A percentile compares a stretch with the other conserved stretches of the same genome.
Conservation (phyloP, 306 rosid species). For the Pterocarpus macrocarpus region DNA sequence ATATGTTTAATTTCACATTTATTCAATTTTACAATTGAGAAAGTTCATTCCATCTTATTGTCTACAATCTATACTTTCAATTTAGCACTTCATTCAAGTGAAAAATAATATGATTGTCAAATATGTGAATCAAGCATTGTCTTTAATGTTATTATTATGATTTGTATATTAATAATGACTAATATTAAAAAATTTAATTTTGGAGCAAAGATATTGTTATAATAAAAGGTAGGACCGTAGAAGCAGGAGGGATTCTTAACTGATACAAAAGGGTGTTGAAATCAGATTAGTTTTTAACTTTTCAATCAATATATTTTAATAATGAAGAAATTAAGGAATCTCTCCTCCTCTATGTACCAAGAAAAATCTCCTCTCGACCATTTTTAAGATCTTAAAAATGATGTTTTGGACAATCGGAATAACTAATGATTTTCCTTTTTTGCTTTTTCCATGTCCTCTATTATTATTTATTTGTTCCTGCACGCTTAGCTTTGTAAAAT, state of each 20-base stretch:
- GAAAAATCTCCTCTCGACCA: constrained; percentile 2
- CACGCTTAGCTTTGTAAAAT: constrained; percentile 60
- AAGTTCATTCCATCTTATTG: neutral
- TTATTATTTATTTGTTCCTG: constrained; percentile 55
- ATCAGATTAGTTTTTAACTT: neutral
- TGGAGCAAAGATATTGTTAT: neutral
- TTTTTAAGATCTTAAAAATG: constrained; percentile 26
- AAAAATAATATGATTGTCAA: neutral
- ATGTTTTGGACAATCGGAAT: constrained; percentile 48
- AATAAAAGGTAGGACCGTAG: neutral
- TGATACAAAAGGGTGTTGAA: neutral
- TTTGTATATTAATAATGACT: neutral
- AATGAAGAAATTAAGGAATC: neutral
- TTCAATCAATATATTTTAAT: constrained; percentile 7
- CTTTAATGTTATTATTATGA: neutral
- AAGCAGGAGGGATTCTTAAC: neutral
- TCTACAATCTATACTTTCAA: neutral
- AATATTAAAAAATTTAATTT: neutral
- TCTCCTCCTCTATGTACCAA: neutral
- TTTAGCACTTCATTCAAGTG: neutral
- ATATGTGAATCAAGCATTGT: neutral
- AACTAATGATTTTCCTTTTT: constrained; percentile 48
- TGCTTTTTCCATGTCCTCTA: constrained; percentile 40
- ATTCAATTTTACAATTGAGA: neutral
- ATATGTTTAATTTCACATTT: no score